A percentile compares a stretch with the other conserved stretches of the same genome.
Evolutionary conservation across 2,329 filamentous ascomycete species (phyloP).

Genomic region (Tolypocladium sp.): DNA sequence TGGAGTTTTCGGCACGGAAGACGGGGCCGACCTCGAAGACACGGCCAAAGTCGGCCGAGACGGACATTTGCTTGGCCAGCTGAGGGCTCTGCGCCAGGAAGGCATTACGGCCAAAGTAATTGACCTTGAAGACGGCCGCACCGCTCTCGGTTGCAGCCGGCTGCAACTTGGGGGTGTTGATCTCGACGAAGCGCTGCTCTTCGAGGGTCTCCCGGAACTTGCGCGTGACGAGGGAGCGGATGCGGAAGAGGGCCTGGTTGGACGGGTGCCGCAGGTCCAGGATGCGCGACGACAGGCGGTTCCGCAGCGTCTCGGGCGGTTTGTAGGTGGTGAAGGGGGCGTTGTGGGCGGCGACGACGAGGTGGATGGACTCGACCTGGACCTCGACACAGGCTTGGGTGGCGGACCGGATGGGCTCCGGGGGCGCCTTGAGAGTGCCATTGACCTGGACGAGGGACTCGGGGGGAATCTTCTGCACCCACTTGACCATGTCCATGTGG

Average conservation of each 20-base stretch:
- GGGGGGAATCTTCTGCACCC: constrained; percentile 72
- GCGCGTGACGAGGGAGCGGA: constrained; percentile 72
- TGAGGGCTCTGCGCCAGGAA: constrained; percentile 91
- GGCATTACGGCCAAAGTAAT: constrained; percentile 81
- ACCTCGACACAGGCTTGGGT: constrained; percentile 71
- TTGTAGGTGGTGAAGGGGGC: constrained; percentile 46
- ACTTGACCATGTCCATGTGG: constrained; percentile 68
- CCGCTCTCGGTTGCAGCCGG: constrained; percentile 86
- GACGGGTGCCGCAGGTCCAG: constrained; percentile 79
- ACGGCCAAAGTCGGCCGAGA: constrained; percentile 78
- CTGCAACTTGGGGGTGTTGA: constrained; percentile 88
- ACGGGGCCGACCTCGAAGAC: constrained; percentile 70
- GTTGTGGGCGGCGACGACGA: constrained; percentile 41
- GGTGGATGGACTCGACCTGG: constrained; percentile 47
- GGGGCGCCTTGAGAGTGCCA: constrained; percentile 63
- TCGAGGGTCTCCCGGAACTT: constrained; percentile 73
- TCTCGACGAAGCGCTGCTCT: constrained; percentile 74
- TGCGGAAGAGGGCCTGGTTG: constrained; percentile 79
- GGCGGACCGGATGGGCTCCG: constrained; percentile 66
- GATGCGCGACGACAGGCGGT: constrained; percentile 69
- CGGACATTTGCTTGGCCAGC: constrained; percentile 85
- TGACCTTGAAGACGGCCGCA: constrained; percentile 81
- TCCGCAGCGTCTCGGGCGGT: constrained; percentile 55
- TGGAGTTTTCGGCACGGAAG: constrained; percentile 91
- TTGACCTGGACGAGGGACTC: constrained; percentile 73